Conservation (phyloP, 2,329 filamentous ascomycete species). For the Sporothrix brunneoviolacea region DNA sequence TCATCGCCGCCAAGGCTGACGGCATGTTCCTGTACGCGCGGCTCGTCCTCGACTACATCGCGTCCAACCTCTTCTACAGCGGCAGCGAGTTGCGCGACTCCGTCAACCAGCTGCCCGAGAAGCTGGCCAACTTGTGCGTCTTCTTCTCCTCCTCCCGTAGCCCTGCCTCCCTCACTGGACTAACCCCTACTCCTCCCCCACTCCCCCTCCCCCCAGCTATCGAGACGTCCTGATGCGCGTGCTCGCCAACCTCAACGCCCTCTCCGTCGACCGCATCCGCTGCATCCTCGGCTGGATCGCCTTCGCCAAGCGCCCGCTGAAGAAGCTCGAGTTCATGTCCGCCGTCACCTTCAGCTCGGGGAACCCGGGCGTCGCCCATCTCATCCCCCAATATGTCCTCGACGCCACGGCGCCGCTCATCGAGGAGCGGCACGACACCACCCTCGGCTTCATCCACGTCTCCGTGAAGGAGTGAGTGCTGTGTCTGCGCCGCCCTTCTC, state of each 20-base stretch:
- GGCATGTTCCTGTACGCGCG: constrained; percentile 34
- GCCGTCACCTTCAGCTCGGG: constrained; percentile 19
- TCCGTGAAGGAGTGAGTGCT: constrained; percentile 21
- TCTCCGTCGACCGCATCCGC: constrained; percentile 24
- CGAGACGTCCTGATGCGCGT: constrained; percentile 24
- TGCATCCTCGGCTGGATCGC: constrained; percentile 31
- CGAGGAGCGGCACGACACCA: constrained; percentile 17
- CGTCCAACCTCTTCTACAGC: constrained; percentile 26
- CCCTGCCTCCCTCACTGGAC: no score
- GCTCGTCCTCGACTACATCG: constrained; percentile 29
- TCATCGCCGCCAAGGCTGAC: constrained; percentile 23
- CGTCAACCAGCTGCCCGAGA: not conserved
- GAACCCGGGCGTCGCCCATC: not conserved
- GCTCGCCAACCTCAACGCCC: constrained; percentile 19
- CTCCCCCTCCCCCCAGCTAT: not conserved
- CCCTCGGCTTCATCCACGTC: constrained; percentile 20
- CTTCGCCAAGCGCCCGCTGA: constrained; percentile 29
- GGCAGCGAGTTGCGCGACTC: constrained; percentile 19
- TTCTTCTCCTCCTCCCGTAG: not conserved
- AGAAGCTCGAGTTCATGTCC: constrained; percentile 28
- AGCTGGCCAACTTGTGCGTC: constrained; percentile 5
- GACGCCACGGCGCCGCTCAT: constrained; percentile 15
- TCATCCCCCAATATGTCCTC: constrained; percentile 15
- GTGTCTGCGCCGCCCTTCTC: constrained; percentile 16
- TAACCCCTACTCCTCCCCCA: not conserved